Evolutionary conservation across 2,329 filamentous ascomycete genomes (phyloP).

Genomic region (Colletotrichum endophyticum): DNA sequence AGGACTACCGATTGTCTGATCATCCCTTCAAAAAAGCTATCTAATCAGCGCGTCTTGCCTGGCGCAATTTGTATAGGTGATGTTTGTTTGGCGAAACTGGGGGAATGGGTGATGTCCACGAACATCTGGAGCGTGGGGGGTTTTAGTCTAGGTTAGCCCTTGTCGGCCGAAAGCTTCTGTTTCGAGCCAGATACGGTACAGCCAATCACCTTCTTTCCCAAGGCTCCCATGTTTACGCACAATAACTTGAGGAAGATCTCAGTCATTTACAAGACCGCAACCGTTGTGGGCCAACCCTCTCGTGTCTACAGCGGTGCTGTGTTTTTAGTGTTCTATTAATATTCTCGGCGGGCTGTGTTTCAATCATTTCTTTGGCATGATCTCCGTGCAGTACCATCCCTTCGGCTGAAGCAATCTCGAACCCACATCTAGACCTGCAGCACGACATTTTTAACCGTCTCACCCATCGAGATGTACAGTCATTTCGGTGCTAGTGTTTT

Average conservation of each 20-base stretch:
- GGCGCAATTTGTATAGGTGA: not conserved
- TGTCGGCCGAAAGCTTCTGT: not conserved
- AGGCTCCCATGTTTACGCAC: not conserved
- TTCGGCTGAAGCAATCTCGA: not conserved
- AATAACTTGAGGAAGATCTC: not conserved
- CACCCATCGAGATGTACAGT: accelerated
- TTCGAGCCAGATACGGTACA: not conserved
- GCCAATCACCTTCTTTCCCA: not conserved
- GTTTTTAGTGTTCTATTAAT: not conserved
- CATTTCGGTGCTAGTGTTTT: not conserved
- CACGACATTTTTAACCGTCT: not conserved
- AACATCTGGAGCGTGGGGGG: not conserved
- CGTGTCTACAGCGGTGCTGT: not conserved
- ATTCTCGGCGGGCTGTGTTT: not conserved
- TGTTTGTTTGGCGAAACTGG: not conserved
- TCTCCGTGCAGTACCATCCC: not conserved
- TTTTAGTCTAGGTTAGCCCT: not conserved
- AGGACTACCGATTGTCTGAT: not conserved
- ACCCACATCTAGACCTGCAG: not conserved
- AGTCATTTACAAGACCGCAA: not conserved
- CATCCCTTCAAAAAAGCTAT: not conserved
- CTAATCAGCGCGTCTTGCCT: not conserved
- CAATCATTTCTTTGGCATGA: not conserved
- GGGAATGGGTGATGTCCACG: not conserved
- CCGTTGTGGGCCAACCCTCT: not conserved